Evolutionary conservation across 2,329 filamentous ascomycete genomes (phyloP).

Genomic region (Ambrosiella beaveri): DNA sequence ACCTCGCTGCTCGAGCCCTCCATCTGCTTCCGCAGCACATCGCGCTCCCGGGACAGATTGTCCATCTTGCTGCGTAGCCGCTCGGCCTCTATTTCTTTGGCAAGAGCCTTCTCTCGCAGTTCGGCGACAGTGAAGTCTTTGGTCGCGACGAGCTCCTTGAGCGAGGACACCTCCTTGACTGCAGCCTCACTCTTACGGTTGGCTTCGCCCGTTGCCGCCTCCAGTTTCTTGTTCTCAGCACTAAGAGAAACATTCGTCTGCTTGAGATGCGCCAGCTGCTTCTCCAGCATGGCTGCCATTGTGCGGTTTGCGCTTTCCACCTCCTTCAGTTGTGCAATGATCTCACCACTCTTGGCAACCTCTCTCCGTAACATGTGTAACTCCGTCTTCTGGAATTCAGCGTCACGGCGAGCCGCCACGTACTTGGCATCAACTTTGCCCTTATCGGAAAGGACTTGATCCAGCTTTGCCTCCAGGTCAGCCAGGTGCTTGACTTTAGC

Average conservation of each 20-base stretch:
- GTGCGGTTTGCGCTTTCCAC: conserved; percentile 61
- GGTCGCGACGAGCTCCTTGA: conserved; percentile 54
- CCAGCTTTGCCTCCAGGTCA: conserved; percentile 60
- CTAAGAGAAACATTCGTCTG: conserved; percentile 57
- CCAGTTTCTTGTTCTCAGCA: conserved; percentile 56
- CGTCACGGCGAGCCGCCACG: conserved; percentile 86
- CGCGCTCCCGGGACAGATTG: conserved; percentile 64
- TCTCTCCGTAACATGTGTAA: conserved; percentile 64
- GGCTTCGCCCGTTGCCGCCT: conserved; percentile 54
- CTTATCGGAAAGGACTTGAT: conserved; percentile 67
- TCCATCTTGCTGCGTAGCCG: conserved; percentile 62
- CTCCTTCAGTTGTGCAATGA: conserved; percentile 85
- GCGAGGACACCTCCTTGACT: conserved; percentile 57
- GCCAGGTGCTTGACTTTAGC: conserved; percentile 72
- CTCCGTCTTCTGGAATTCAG: conserved; percentile 69
- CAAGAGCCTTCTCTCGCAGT: conserved; percentile 39
- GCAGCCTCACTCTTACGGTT: conserved; percentile 53
- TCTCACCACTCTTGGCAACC: conserved; percentile 79
- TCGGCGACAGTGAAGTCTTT: conserved; percentile 48
- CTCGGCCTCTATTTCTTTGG: conserved; percentile 59
- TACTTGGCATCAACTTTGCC: conserved; percentile 96
- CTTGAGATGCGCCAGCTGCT: conserved; percentile 70
- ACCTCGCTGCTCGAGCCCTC: conserved; percentile 66
- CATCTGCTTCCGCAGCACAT: conserved; percentile 71
- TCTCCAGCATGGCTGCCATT: conserved; percentile 70